Base-by-base conservation (phyloP, 2,329 filamentous ascomycete species). In the Aspergillus persii region DNA sequence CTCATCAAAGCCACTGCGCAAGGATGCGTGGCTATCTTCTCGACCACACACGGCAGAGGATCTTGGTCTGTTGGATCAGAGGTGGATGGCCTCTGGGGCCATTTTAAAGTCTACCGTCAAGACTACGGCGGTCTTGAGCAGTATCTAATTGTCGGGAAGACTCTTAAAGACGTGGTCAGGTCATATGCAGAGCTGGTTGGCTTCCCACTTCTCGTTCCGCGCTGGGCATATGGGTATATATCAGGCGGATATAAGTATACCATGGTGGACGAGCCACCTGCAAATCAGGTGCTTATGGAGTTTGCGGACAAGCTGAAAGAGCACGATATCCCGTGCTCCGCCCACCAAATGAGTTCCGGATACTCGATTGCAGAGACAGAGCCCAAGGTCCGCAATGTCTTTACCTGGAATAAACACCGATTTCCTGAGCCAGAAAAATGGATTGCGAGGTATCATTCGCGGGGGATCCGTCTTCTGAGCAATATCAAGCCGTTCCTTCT, bases 401-500 rank as follows among this genome's bases (percentile, higher is more conserved):
- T 85, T 66, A 88, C 86, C 0, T 92, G 89, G 89, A 91, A 91
- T 65, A 75, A 75, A 4, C 84, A 89, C 67, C 83, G 88, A 0
- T 91, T 91, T 68, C 87, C 88, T 0, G 82, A 90, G 55, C 89
- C 89, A 0, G 81, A 86, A 56, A 83, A 74, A 0, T 91, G 87
- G 73, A 83, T 88, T 33, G 76, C 80, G 8, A 81, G 84, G 50
- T 89, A 85, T 63, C 87, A 89, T 67, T 76, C 78, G 44, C 80
- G 83, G 18, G 89, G 88, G 0, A 88, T 92, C 62, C 80, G 88
- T 0, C 76, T 91, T 8, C 81, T 91, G 41, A 85, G 87, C 23
- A 91, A 91, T 63, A 84, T 91, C 63, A 91, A 91, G 73, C 89
- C 89, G 0, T 91, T 91, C 68, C 79, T 91, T 0, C 77, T 91